These are phyloP conservation scores for Sugiyamaella valdiviana DNA, from an alignment of 805 yeast species.

Conservation along the genomic window DNA sequence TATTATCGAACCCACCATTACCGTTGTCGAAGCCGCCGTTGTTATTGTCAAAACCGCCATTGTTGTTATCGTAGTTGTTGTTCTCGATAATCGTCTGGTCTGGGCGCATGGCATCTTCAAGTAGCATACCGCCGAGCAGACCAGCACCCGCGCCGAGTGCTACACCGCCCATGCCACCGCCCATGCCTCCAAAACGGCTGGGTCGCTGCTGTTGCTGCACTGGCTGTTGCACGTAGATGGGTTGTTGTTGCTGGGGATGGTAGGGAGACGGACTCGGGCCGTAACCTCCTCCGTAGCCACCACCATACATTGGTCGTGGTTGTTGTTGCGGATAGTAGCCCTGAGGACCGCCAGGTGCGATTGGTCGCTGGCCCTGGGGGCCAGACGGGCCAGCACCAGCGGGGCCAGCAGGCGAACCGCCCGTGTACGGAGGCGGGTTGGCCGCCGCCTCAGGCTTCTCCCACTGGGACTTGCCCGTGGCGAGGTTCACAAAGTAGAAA, in stretches of 20 bases:
- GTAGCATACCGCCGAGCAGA: conserved; percentile 52
- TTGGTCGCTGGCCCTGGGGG: conserved; percentile 6
- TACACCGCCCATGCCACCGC: conserved; percentile 38
- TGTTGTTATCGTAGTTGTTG: conserved; percentile 31
- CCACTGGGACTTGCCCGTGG: conserved; percentile 81
- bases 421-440: conserved; percentile 14
- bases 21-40: conserved; percentile 26
- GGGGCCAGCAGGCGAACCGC: not conserved
- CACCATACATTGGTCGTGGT: conserved; percentile 14
- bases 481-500: conserved; percentile 73
- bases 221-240: conserved; percentile 26
- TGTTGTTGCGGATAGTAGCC: conserved; percentile 16
- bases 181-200: conserved; percentile 34
- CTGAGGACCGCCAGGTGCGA: conserved; percentile 4
- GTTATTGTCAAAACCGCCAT: conserved; percentile 33
- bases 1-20: conserved; percentile 32
- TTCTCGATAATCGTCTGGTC: conserved; percentile 33
- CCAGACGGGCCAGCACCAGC: conserved; percentile 3
- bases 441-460: conserved; percentile 53
- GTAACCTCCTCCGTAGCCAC: conserved; percentile 2
- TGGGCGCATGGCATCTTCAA: conserved; percentile 40
- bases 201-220: conserved; percentile 24
- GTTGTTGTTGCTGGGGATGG: conserved; percentile 16
- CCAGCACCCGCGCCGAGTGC: conserved; percentile 55
- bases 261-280: conserved; percentile 15